Evolutionary conservation across 2,329 filamentous ascomycete genomes (phyloP).

Genomic region (Tympanopsis confertula): DNA sequence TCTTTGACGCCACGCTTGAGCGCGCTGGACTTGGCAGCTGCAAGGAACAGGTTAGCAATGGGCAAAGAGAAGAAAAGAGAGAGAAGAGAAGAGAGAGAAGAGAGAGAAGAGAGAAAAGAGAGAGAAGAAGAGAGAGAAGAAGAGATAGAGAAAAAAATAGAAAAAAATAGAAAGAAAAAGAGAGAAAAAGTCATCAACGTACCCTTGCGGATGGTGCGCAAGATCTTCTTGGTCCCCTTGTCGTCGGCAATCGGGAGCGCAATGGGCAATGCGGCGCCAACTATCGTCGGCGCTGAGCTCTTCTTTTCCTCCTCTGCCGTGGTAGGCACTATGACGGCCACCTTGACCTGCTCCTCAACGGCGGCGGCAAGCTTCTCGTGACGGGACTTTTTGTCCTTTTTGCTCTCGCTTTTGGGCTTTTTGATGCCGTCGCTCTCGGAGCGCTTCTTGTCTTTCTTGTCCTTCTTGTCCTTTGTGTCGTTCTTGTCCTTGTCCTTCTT

Average conservation of each 20-base stretch:
- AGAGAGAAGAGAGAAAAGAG: slow-evolving; percentile 7
- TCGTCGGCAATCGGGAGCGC: slow-evolving; percentile 71
- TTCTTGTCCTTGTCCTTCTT: slow-evolving; percentile 34
- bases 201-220: slow-evolving; percentile 46
- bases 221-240: slow-evolving; percentile 56
- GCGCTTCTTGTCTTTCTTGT: slow-evolving; percentile 35
- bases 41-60: slow-evolving; percentile 4
- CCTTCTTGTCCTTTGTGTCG: slow-evolving; percentile 47
- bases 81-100: background rate
- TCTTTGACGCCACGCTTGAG: slow-evolving; percentile 98
- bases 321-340: slow-evolving; percentile 26
- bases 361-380: slow-evolving; percentile 21
- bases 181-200: slow-evolving; percentile 10
- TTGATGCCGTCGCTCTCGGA: slow-evolving; percentile 38
- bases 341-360: slow-evolving; percentile 27
- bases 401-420: slow-evolving; percentile 42
- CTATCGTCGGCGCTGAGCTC: slow-evolving; percentile 28
- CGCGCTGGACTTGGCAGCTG: slow-evolving; percentile 88
- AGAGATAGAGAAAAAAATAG: slow-evolving; percentile 6
- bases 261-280: slow-evolving; percentile 66
- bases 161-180: slow-evolving; percentile 4
- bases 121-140: slow-evolving; percentile 4
- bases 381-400: slow-evolving; percentile 55
- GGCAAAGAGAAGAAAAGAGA: slow-evolving; percentile 5
- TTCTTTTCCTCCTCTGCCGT: slow-evolving; percentile 31